Evolutionary conservation across 1,139 yeast species (phyloP), one percentile per base, ranked within the genome.

Genomic region (Kluyveromyces marxianus): DNA sequence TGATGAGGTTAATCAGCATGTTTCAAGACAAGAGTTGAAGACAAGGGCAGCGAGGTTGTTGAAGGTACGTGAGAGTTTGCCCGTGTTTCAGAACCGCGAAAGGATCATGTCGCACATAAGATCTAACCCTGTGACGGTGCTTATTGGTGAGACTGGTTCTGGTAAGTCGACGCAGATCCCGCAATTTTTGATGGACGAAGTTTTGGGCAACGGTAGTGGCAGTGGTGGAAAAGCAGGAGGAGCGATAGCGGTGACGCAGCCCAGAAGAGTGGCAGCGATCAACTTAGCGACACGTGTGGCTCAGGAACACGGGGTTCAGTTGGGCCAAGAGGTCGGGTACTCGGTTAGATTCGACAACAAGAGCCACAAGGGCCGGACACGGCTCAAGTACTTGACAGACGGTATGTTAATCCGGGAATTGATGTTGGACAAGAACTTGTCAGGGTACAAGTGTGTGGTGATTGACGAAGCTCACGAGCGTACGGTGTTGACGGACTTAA

Each of bases 151-250:
- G 56, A 92, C 98, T 0, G 98, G 98, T 65, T 88, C 96, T 5
- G 98, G 98, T 70, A 92, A 92, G 63, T 92, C 98, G 3, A 92
- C 98, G 0, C 98, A 92, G 67, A 86, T 92, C 28, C 98, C 98
- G 0, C 98, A 92, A 59, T 88, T 92, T 58, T 66, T 92, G 34
- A 73, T 83, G 69, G 74, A 75, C 0, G 48, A 57, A n/a, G n/a
- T 24, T 7, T 2, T 3, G 3, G 21, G 25, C 65, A 33, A 71
- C 70, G 49, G 65, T 68, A 41, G 24, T 14, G 49, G 65, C 68
- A 41, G 24, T 14, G 21, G 21, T 14, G 21, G 21, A 14, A 14
- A 14, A 14, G 21, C 21, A 14, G 21, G 21, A 42, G 48, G 26
- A 37, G 45, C 28, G 30, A 81, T 92, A 21, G 97, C 95, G 0